Base-by-base conservation (phyloP, 1,284 basidiomycete genomes). In the Malassezia sympodialis region DNA sequence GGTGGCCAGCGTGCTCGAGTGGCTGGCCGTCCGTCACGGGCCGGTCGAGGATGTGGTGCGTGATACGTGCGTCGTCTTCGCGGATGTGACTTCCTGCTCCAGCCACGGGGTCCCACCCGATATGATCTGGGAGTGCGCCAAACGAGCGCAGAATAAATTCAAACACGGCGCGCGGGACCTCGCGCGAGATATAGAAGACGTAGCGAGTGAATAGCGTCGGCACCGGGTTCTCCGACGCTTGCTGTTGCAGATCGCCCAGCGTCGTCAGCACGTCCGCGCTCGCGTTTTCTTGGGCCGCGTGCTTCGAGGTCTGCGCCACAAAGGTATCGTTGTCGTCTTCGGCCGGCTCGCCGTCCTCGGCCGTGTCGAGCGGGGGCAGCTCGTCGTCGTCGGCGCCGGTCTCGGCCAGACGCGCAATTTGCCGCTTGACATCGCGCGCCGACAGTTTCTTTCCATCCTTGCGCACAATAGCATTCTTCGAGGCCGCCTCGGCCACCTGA, bases 41-140 rank as follows among this genome's bases (percentile, higher is more conserved):
- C 54, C 94, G 82, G 76, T 99, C 94, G 65, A 96, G 85, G 63
- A 99, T 84, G 63, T 96, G 85, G 77, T 98, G 94, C 5, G 94
- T 98, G 71, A 99, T 93, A 24, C 83, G 82, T 14, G 76, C 72
- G 58, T 78, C 77, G 60, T 72, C 61, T 59, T 77, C 76, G 44
- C 86, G 84, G 68, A 87, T 80, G 0, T 87, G 85, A 8, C 88
- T 90, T 21, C 89, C 88, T 55, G 82, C 80, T 34, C 90, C 90
- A 21, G 87, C 84, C 1, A 87, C 84, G 44, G 82, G 76, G 60
- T 78, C 77, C 90, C 90, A 94, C 30, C 90, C 90, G 56, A 91
- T 82, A 49, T 83, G 82, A 30, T 88, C 53, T 23, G 68, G 88
- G 37, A 69, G 65, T 17, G 76, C 76, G 52, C 93, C 93, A 76